Percentiles rank a stretch among this genome's conserved stretches.
phyloP scores from a whole-genome alignment of 2,329 filamentous ascomycete genomes.

The Zymoseptoria pseudotritici region DNA sequence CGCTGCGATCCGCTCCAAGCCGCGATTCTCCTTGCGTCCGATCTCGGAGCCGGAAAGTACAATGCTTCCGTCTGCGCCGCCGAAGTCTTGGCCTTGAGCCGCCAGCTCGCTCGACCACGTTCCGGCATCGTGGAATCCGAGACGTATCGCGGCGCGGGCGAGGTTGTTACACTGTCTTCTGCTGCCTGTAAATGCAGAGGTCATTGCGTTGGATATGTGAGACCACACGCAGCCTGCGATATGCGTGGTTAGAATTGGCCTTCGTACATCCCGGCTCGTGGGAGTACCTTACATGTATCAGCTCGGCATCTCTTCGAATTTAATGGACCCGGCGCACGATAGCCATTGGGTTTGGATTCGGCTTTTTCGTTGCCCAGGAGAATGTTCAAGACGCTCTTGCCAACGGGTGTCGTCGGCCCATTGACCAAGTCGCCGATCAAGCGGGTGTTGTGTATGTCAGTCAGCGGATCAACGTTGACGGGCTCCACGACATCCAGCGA shows the following conservation, averaged over 20 bases:
- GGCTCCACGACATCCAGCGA: not conserved
- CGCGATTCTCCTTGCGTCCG: constrained; percentile 36
- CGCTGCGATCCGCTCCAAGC: constrained; percentile 31
- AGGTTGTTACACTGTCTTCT: constrained; percentile 26
- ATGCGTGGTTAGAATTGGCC: not conserved
- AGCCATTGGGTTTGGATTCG: not conserved
- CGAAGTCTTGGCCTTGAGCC: constrained; percentile 5
- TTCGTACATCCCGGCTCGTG: not conserved
- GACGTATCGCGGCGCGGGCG: constrained; percentile 31
- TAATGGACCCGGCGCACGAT: not conserved
- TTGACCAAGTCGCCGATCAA: not conserved
- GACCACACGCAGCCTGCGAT: not conserved
- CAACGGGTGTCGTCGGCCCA: not conserved
- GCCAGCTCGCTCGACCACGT: constrained; percentile 6
- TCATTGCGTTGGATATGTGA: not conserved
- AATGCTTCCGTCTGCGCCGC: constrained; percentile 38
- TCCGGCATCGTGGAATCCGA: constrained; percentile 29
- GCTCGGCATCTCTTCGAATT: not conserved
- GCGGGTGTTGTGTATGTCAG: not conserved
- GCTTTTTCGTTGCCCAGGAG: not conserved
- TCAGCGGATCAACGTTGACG: not conserved
- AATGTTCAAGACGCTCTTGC: not conserved
- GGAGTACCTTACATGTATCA: not conserved
- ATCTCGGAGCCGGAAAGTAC: constrained; percentile 33
- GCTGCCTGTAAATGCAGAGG: constrained; percentile 3